Evolutionary conservation across 1,139 yeast species (phyloP).

Genomic region (Geotrichum citri-aurantii): DNA sequence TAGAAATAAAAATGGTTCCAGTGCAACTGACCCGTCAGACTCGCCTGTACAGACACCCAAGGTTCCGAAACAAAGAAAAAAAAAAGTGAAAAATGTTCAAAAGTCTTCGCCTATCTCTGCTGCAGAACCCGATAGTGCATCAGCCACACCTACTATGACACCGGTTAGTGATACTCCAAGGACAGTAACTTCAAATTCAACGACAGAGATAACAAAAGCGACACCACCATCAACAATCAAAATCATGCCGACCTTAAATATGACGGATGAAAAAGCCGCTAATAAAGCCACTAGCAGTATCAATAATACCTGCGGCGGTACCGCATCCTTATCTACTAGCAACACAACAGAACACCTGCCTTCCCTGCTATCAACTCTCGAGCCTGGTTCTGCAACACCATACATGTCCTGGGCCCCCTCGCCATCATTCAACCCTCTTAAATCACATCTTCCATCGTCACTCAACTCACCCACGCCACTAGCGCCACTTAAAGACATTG

Average conservation of each 20-base stretch:
- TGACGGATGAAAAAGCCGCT: not conserved
- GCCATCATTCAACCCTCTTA: slow-evolving; percentile 9
- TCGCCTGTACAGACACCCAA: slow-evolving; percentile 6
- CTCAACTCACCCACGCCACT: slow-evolving; percentile 7
- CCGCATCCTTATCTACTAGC: not conserved
- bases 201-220: not conserved
- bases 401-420: slow-evolving; percentile 8
- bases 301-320: not conserved
- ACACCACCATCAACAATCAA: not conserved
- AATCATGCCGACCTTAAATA: not conserved
- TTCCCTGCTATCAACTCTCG: not conserved
- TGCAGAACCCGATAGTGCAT: not conserved
- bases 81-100: not conserved
- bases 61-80: not conserved
- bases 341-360: not conserved
- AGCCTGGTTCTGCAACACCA: slow-evolving; percentile 1
- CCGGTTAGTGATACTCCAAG: not conserved
- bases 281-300: not conserved
- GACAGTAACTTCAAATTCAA: not conserved
- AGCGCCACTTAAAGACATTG: slow-evolving; percentile 7
- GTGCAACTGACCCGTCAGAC: slow-evolving; percentile 3
- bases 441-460: not conserved
- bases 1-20: slow-evolving; percentile 53
- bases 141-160: not conserved
- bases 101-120: not conserved